Base-by-base conservation (phyloP, 345 rosid genomes). In the Camelina sativa region DNA sequence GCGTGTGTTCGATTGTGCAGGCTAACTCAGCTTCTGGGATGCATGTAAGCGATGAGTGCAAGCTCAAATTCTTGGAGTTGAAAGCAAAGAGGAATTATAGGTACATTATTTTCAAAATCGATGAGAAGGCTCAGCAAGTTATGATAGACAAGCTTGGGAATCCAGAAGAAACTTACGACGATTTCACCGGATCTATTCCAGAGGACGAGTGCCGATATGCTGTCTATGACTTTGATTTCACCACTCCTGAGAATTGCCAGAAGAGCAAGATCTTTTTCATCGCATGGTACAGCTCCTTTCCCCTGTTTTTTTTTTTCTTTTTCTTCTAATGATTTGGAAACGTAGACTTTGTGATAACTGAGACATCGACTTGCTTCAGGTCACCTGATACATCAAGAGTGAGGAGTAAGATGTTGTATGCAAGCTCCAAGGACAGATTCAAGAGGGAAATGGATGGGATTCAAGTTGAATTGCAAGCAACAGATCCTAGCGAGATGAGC, bases 401-500 rank as follows among this genome's bases (percentile, higher is more conserved):
- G 80, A 76, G 95, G 64, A 89, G 89, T 72, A 89, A 89, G 84
- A 89, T 87, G 95, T 61, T 89, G 19, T 89, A 89, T 72, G 90
- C 95, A 43, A 89, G 92, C 78, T 87, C 91, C 2, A 89, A 85
- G 75, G 91, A 89, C 67, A 79, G 91, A 59, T 87, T 89, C 86
- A 89, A 82, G 87, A 87, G 91, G 34, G 91, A 89, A 79, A 63
- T 89, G 76, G 91, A 89, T 71, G 94, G 91, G 7, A 77, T 89
- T 79, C 94, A 89, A 62, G 87, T 89, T 35, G 91, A 89, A 73
- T 62, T 89, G 78, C 92, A 87, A 60, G 95, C 89, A 35, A 89
- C 95, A 6, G 96, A 89, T 71, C 87, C 92, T 34, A 86, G 86
- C 46, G 90, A 89, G 82, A 87, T 87, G 92, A 87, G 86, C 79